These are phyloP conservation scores for Rhamnella rubrinervis DNA, from an alignment of 331 rosid genomes.

Conservation along the genomic window DNA sequence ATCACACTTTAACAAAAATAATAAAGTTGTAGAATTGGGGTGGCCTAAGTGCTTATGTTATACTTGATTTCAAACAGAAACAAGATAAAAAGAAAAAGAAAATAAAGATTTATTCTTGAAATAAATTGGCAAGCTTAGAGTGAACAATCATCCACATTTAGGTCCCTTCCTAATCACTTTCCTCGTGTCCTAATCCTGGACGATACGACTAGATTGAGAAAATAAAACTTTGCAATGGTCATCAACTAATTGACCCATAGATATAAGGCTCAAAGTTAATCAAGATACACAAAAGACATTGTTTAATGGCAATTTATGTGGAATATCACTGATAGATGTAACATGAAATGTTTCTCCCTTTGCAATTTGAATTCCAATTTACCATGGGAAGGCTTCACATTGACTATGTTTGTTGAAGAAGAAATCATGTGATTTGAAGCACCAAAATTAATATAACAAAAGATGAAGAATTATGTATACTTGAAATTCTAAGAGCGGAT, in stretches of 20 bases:
- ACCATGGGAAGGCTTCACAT: not conserved
- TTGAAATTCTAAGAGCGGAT: not conserved
- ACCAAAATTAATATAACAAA: not conserved
- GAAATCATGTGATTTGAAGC: not conserved
- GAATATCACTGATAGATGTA: slow-evolving; percentile 1
- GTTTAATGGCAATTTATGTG: not conserved
- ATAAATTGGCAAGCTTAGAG: not conserved
- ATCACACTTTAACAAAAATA: not conserved
- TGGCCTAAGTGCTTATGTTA: not conserved
- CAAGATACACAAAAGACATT: not conserved
- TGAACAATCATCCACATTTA: not conserved
- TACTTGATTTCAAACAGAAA: not conserved
- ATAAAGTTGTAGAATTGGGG: not conserved
- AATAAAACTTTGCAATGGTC: not conserved
- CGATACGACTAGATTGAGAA: not conserved
- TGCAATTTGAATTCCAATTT: slow-evolving; percentile 9
- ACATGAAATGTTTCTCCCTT: slow-evolving; percentile 1
- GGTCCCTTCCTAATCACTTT: not conserved
- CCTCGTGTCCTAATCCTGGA: not conserved
- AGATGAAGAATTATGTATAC: not conserved
- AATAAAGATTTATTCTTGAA: not conserved
- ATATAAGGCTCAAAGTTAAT: not conserved
- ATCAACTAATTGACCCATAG: not conserved
- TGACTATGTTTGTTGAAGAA: not conserved
- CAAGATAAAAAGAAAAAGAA: not conserved